Conservation (phyloP, 148 eudicot species). For the Gaultheria prostrata region DNA sequence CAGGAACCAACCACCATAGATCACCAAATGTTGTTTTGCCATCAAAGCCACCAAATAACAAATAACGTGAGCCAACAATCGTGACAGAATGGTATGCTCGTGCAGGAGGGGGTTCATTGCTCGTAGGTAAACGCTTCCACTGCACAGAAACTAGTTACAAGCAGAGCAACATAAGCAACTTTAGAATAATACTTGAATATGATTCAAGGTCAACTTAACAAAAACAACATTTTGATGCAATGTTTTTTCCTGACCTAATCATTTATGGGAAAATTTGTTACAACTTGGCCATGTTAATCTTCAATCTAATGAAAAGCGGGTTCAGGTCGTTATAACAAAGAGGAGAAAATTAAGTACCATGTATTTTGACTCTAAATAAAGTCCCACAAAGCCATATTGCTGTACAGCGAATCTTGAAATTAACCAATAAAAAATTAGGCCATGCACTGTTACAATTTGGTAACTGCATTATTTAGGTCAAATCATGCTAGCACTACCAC, state of each 20-base stretch:
- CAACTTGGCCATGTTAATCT: background rate
- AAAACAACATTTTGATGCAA: background rate
- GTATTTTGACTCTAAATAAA: background rate
- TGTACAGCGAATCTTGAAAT: background rate
- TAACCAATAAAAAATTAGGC: background rate
- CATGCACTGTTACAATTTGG: background rate
- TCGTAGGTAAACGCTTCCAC: constrained; percentile 79
- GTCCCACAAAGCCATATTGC: background rate
- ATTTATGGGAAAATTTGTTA: background rate
- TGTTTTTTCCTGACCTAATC: background rate
- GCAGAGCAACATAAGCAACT: background rate
- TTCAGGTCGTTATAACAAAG: background rate
- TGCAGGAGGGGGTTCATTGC: constrained; percentile 74
- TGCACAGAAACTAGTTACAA: constrained; percentile 67
- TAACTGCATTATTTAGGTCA: constrained; percentile 2
- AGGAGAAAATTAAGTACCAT: background rate
- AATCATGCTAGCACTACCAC: background rate
- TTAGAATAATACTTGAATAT: background rate
- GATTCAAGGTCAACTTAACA: background rate
- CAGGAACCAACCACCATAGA: constrained; percentile 99
- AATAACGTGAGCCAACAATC: constrained; percentile 63
- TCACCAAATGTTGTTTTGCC: constrained; percentile 94
- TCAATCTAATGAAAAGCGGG: background rate
- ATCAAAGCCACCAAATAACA: constrained; percentile 96
- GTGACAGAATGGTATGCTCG: constrained; percentile 93